Percentiles rank a stretch among this genome's conserved stretches.
These are phyloP conservation scores for Debaryomyces nepalensis DNA, from an alignment of 1,139 yeast species.

Conservation along the genomic window DNA sequence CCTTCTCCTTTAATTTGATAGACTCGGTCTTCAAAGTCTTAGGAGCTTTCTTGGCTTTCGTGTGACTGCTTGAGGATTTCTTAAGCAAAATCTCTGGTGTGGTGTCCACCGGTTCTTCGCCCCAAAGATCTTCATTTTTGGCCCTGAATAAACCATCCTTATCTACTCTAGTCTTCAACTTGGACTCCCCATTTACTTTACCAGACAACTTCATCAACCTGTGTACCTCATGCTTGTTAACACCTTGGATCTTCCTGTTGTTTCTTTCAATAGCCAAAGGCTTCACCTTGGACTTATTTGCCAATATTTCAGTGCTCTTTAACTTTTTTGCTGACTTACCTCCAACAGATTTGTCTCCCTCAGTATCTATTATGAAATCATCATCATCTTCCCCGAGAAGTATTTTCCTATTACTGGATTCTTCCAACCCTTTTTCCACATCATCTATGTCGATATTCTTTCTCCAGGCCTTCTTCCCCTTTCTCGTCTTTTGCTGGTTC, in stretches of 20 bases:
- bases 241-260: conserved; percentile 60
- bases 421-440: conserved; percentile 71
- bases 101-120: conserved; percentile 27
- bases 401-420: conserved; percentile 67
- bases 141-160: conserved; percentile 65
- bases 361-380: conserved; percentile 72
- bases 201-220: conserved; percentile 82
- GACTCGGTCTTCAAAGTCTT: conserved; percentile 62
- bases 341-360: conserved; percentile 52
- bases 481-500: conserved; percentile 70
- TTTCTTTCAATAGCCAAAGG: conserved; percentile 53
- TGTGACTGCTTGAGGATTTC: conserved; percentile 50
- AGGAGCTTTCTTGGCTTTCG: conserved; percentile 59
- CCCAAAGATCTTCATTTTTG: conserved; percentile 71
- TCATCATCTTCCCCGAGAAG: conserved; percentile 62
- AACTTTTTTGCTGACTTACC: conserved; percentile 42
- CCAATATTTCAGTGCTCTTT: conserved; percentile 76
- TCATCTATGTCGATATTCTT: conserved; percentile 89
- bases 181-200: conserved; percentile 60
- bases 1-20: conserved; percentile 50
- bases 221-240: conserved; percentile 67
- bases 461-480: conserved; percentile 96
- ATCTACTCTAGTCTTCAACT: conserved; percentile 55
- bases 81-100: conserved; percentile 46
- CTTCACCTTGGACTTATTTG: conserved; percentile 78